These are phyloP conservation scores for Pseudogymnoascus sp. DNA, from an alignment of 2,329 filamentous ascomycete species.

Conservation along the genomic window DNA sequence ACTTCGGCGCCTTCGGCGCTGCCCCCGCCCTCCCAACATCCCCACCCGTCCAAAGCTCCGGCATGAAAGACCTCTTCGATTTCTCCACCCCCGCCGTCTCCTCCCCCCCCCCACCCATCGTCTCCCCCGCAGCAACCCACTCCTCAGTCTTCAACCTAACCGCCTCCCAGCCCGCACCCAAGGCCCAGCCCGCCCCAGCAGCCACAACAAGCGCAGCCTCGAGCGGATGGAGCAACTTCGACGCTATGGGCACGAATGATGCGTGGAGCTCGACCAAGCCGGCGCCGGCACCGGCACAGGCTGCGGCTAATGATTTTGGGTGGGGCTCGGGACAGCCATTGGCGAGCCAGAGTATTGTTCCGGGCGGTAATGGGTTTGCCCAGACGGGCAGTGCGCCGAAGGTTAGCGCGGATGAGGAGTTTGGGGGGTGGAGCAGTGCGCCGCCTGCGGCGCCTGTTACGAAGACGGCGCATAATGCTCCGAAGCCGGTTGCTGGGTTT, in stretches of 20 bases:
- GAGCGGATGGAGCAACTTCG: slow-evolving; percentile 40
- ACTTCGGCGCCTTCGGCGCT: slow-evolving; percentile 52
- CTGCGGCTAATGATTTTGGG: slow-evolving; percentile 50
- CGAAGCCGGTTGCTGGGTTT: slow-evolving; percentile 51
- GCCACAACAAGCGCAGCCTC: slow-evolving; percentile 23
- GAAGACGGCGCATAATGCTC: slow-evolving; percentile 31
- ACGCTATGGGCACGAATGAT: slow-evolving; percentile 76
- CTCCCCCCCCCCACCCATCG: slow-evolving; percentile 31
- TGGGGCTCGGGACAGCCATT: slow-evolving; percentile 46
- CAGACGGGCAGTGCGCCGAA: slow-evolving; percentile 37
- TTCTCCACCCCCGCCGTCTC: slow-evolving; percentile 47
- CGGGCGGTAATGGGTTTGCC: slow-evolving; percentile 45
- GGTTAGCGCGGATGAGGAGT: slow-evolving; percentile 85
- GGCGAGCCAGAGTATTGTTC: slow-evolving; percentile 51
- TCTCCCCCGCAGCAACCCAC: slow-evolving; percentile 31
- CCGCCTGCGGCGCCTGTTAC: slow-evolving; percentile 43
- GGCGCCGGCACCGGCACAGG: slow-evolving; percentile 21
- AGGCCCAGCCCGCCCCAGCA: slow-evolving; percentile 32
- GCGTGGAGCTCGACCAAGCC: slow-evolving; percentile 58
- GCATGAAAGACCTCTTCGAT: slow-evolving; percentile 75
- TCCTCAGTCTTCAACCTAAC: slow-evolving; percentile 78
- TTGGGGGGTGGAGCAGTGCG: slow-evolving; percentile 85
- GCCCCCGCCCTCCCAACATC: slow-evolving; percentile 31
- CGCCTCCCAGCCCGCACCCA: slow-evolving; percentile 30
- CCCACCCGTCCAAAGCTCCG: slow-evolving; percentile 37